Evolutionary conservation across 2,329 filamentous ascomycete species (phyloP).

Genomic region (Paecilomyces variotii): DNA sequence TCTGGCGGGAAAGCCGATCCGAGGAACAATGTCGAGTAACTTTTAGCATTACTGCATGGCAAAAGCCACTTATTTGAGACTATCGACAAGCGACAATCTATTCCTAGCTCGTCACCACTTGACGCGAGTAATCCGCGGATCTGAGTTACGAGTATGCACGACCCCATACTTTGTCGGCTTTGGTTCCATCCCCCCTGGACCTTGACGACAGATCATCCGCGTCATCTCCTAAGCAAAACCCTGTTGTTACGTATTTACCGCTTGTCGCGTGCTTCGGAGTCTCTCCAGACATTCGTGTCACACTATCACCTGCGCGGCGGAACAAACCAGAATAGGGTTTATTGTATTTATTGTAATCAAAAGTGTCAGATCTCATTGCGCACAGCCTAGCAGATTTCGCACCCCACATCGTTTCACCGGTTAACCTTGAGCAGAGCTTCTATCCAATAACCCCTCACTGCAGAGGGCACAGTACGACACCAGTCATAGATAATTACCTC

Average conservation of each 20-base stretch:
- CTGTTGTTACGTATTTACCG: not conserved
- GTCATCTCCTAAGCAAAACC: not conserved
- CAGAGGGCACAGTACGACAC: not conserved
- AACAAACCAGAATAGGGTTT: not conserved
- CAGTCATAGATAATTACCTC: not conserved
- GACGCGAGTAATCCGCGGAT: not conserved
- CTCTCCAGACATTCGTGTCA: not conserved
- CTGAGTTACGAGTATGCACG: not conserved
- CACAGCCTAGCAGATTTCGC: not conserved
- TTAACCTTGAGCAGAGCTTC: not conserved
- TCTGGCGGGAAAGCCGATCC: not conserved
- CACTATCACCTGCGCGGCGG: not conserved
- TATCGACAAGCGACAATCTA: not conserved
- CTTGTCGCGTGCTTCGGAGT: not conserved
- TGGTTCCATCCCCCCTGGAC: not conserved
- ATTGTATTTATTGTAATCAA: not conserved
- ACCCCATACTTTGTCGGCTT: not conserved
- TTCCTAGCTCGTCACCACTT: not conserved
- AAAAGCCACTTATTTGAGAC: not conserved
- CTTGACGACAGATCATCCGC: not conserved
- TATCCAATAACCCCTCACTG: not conserved
- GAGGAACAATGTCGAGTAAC: not conserved
- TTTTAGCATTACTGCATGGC: not conserved
- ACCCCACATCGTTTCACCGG: not conserved
- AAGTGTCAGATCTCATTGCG: not conserved